A percentile compares a stretch with the other conserved stretches of the same genome.
Evolutionary conservation across 257 asterid genomes (phyloP).

Genomic region (Fraxinus pennsylvanica): DNA sequence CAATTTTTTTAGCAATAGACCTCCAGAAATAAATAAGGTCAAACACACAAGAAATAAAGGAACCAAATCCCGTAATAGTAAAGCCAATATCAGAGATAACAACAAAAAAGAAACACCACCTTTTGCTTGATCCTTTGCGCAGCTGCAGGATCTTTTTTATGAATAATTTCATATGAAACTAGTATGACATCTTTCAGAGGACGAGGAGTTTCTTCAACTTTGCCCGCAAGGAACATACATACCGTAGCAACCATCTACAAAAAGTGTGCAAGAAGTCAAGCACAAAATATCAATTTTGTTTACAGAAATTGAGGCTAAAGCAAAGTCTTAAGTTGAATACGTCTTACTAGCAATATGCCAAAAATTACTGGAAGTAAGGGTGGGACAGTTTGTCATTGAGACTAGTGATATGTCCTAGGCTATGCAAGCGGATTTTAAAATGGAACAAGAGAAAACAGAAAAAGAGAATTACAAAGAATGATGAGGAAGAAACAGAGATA

Average conservation of each 20-base stretch:
- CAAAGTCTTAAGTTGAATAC: background rate
- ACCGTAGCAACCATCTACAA: slow-evolving; percentile 87
- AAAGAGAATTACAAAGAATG: background rate
- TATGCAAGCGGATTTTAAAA: background rate
- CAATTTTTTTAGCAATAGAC: slow-evolving; percentile 9
- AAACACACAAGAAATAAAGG: slow-evolving; percentile 9
- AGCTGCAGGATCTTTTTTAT: slow-evolving; percentile 78
- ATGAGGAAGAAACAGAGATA: background rate
- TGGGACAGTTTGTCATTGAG: background rate
- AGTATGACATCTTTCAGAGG: slow-evolving; percentile 87
- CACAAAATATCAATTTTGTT: slow-evolving; percentile 17
- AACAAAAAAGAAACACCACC: slow-evolving; percentile 44
- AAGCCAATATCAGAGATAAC: slow-evolving; percentile 6
- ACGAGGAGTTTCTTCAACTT: slow-evolving; percentile 99
- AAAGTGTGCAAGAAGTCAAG: slow-evolving; percentile 23
- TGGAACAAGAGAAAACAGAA: background rate
- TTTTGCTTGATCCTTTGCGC: slow-evolving; percentile 83
- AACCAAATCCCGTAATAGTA: slow-evolving; percentile 11
- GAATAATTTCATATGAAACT: slow-evolving; percentile 85
- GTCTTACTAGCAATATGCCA: background rate
- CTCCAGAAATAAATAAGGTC: background rate
- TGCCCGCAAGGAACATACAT: slow-evolving; percentile 99
- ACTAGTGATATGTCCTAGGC: background rate
- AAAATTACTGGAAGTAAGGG: background rate
- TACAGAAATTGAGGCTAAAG: background rate